These are phyloP conservation scores for Breynia disticha DNA, from an alignment of 441 rosid species.

Conservation along the genomic window DNA sequence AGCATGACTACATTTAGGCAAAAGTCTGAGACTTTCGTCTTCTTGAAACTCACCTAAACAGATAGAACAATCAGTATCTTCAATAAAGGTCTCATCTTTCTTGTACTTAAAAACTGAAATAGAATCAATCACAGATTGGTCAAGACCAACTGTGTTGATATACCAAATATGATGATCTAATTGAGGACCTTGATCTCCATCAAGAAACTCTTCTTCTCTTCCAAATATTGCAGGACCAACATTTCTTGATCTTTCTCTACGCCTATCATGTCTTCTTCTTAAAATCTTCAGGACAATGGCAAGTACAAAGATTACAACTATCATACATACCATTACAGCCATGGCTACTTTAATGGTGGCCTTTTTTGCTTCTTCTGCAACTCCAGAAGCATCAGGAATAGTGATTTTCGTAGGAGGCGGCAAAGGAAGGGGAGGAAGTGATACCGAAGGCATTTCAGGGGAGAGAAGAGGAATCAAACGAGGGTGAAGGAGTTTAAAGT, in stretches of 20 bases:
- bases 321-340: background rate
- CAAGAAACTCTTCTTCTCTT: constrained; percentile 24
- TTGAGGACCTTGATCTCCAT: constrained; percentile 30
- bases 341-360: background rate
- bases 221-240: constrained; percentile 11
- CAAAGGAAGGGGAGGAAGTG: too few species aligned
- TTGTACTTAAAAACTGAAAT: constrained; percentile 44
- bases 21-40: constrained; percentile 45
- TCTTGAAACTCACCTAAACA: constrained; percentile 74
- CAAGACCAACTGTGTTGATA: constrained; percentile 53
- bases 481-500: too few species aligned
- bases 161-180: constrained; percentile 53
- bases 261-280: background rate
- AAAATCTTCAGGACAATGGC: background rate
- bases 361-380: too few species aligned
- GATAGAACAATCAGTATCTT: constrained; percentile 75
- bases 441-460: too few species aligned
- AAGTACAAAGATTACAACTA: background rate
- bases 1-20: constrained; percentile 77
- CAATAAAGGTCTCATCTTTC: constrained; percentile 36
- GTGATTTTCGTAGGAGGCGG: too few species aligned
- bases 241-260: background rate
- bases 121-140: constrained; percentile 45
- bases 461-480: too few species aligned
- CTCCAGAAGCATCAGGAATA: too few species aligned